Evolutionary conservation across 164 flowering plant species (phyloP).

Genomic region (Liriodendron chinense): DNA sequence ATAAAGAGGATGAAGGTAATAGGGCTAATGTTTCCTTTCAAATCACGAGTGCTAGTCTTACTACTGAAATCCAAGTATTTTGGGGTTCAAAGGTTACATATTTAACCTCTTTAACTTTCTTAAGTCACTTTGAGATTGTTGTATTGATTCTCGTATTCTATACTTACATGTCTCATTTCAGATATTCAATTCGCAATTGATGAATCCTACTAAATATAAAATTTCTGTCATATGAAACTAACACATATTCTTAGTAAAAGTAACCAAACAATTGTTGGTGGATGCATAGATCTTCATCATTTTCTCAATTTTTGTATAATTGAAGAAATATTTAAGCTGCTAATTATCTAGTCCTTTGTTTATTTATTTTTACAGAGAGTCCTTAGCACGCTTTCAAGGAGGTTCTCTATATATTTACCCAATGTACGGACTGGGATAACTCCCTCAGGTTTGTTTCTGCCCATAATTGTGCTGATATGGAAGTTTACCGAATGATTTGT

Average conservation of each 20-base stretch:
- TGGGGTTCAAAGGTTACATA: too few species aligned
- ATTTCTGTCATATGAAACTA: too few species aligned
- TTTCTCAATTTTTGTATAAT: background rate
- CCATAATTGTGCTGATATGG: background rate
- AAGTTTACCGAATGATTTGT: conserved; percentile 6
- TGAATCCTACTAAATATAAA: too few species aligned
- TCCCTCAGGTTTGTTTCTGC: conserved; percentile 71
- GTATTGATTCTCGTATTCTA: too few species aligned
- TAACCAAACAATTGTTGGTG: too few species aligned
- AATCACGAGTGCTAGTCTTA: background rate
- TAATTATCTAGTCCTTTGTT: background rate
- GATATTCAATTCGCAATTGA: too few species aligned
- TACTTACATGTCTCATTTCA: too few species aligned
- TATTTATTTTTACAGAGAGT: conserved; percentile 80
- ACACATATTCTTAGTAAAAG: too few species aligned
- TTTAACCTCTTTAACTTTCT: background rate
- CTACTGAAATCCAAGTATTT: background rate
- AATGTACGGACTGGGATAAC: conserved; percentile 85
- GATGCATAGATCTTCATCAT: background rate
- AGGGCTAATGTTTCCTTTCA: conserved; percentile 5
- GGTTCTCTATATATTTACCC: conserved; percentile 98
- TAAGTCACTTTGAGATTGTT: too few species aligned
- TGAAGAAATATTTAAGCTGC: background rate
- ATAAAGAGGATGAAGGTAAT: conserved; percentile 84
- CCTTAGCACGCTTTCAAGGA: conserved; percentile 92